These are phyloP conservation scores for Medicago ruthenica DNA, from an alignment of 306 rosid species.

Conservation along the genomic window DNA sequence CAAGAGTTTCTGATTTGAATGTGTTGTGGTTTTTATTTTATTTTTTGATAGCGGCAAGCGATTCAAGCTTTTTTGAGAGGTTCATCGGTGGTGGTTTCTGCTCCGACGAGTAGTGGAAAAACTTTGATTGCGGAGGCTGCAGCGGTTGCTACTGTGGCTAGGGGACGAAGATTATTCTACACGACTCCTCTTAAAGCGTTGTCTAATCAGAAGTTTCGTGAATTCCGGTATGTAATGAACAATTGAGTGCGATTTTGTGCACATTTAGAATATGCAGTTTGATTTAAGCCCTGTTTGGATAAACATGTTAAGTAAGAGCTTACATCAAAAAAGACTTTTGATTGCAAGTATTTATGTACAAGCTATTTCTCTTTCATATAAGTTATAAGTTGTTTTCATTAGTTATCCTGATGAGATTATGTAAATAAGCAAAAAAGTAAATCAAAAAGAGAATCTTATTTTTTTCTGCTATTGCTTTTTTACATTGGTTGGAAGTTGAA, in stretches of 20 bases:
- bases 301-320: no score
- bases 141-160: slow-evolving; percentile 84
- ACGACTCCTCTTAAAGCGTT: slow-evolving; percentile 97
- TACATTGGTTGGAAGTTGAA: slow-evolving; percentile 6
- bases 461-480: slow-evolving; percentile 1
- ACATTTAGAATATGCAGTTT: not conserved
- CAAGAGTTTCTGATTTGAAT: not conserved
- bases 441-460: not conserved
- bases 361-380: no score
- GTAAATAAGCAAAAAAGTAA: no score
- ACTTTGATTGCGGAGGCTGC: slow-evolving; percentile 96
- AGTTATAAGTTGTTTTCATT: no score
- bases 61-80: slow-evolving; percentile 87
- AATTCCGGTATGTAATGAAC: slow-evolving; percentile 66
- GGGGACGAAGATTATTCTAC: slow-evolving; percentile 74
- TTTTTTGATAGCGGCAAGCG: slow-evolving; percentile 69
- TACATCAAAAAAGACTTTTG: no score
- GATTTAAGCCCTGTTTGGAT: no score
- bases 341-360: no score
- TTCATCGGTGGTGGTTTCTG: slow-evolving; percentile 94
- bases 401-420: no score
- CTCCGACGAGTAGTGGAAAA: slow-evolving; percentile 98
- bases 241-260: not conserved
- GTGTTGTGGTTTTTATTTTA: not conserved
- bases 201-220: slow-evolving; percentile 97